Evolutionary conservation across 2,329 filamentous ascomycete genomes (phyloP), one percentile per base, ranked within the genome.

Genomic region (Colletotrichum sp.): DNA sequence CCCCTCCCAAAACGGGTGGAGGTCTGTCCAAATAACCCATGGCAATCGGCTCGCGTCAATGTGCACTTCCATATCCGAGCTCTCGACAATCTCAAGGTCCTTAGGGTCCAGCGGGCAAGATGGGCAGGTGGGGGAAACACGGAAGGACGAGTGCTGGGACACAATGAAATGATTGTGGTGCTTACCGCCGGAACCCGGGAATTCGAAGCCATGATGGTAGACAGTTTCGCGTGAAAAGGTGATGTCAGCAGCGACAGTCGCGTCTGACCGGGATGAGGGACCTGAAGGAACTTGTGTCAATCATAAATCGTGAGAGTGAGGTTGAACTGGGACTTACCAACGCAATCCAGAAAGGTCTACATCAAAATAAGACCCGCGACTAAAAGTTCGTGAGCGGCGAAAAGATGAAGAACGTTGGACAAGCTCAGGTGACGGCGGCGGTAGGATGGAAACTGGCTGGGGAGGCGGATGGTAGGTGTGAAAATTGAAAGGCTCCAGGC

Each of bases 371-470:
- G 22, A 52, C 2, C 1, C 2, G n/a, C 11, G n/a, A 52, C n/a
- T 25, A 3, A 25, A 52, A 8, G 1, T 22, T 13, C n/a, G n/a
- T 3, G 44, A 52, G 44, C 44, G 44, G 44, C n/a, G 44, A 22
- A 52, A 52, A 13, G 44, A 22, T 52, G n/a, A 52, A 25, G n/a
- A 6, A 7, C 11, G 6, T 52, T 6, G 44, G 0, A 52, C 11
- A 8, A 22, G 44, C n/a, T 22, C 12, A 13, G 44, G 44, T 11
- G 44, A 52, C 13, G 44, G n/a, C 44, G n/a, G 44, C 44, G n/a
- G 22, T 22, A 8, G 12, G 11, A 25, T 13, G 0, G n/a, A 13
- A 8, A 25, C 0, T 22, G n/a, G 44, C 6, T 5, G 0, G 0
- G 44, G n/a, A 22, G 44, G 11, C 11, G n/a, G 44, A 52, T 22